Base-by-base conservation (phyloP, 1,139 yeast species). In the Hansenula anomala region DNA sequence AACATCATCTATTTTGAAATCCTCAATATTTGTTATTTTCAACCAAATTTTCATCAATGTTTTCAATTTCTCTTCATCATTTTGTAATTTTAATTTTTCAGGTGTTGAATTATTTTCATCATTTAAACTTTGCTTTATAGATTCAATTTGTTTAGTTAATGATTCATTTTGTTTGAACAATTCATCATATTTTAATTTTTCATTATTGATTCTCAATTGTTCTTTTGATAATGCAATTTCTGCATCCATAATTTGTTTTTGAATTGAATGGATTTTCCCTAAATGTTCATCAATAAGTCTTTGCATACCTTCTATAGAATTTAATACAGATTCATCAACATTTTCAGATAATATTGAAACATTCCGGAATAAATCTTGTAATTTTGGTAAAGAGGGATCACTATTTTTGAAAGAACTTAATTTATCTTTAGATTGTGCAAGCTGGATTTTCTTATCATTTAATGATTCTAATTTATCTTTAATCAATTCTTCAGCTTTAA, bases 11-110 rank as follows among this genome's bases (percentile, higher is more conserved):
- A 17, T 24, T 10, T 34, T 24, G 23, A 44, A 40, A 16, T 36
- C 19, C 2, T 23, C 12, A 11, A 51, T 28, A 18, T 34, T 32
- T 13, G 47, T 31, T 2, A 39, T 33, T 8, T 36, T 17, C 3
- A 37, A 33, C 43, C 48, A 40, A 4, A 48, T 20, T n/a, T 40
- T 36, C 25, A 36, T 30, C 22, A 51, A 15, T 2, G 39, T 18
- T 9, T 36, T 22, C 14, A 47, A 11, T 16, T 38, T 44, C 14
- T 30, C 34, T 22, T 51, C 50, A 16, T 26, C 14, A 7, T 19
- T 13, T 4, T 23, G n/a, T 7, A 30, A 14, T 12, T 31, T 10
- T 6, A 14, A 22, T 3, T n/a, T 13, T 14, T 10, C n/a, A 10
- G 12, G 17, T 12, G 39, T 40, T n/a, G 27, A 37, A 4, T 34